phyloP scores from a whole-genome alignment of 768 basidiomycete genomes.

The Kwoniella bestiolae region DNA sequence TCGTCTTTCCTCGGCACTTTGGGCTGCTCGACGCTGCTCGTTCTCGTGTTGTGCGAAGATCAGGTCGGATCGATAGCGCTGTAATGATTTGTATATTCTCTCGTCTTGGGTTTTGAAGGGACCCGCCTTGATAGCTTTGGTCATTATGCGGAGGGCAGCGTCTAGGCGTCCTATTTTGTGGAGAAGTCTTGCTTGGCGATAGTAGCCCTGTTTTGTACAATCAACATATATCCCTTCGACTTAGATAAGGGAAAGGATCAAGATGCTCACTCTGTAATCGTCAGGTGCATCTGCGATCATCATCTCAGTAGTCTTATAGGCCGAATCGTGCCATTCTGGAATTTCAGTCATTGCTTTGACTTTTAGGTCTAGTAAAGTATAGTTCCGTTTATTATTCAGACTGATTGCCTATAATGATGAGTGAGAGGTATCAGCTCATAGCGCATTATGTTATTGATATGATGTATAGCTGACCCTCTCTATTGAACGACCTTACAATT shows the following conservation, averaged over 20 bases:
- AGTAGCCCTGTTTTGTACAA: slow-evolving; percentile 3
- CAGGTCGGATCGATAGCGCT: slow-evolving; percentile 5
- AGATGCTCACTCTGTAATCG: slow-evolving; percentile 14
- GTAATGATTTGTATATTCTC: neutral
- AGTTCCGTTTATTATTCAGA: slow-evolving; percentile 3
- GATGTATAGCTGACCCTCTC: too few species aligned
- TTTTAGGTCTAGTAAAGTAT: slow-evolving; percentile 19
- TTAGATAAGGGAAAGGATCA: neutral
- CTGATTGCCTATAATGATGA: slow-evolving; percentile 16
- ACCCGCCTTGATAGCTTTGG: neutral
- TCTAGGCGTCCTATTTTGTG: neutral
- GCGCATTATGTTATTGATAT: neutral
- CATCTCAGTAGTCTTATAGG: slow-evolving; percentile 16
- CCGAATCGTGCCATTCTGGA: slow-evolving; percentile 11
- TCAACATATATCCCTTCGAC: neutral
- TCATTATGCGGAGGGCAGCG: neutral
- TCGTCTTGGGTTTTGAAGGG: slow-evolving; percentile 6
- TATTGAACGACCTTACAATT: too few species aligned
- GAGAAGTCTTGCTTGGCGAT: slow-evolving; percentile 8
- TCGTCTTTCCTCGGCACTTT: neutral
- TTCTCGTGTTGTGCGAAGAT: slow-evolving; percentile 9
- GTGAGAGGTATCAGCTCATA: neutral
- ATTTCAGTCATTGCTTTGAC: slow-evolving; percentile 20
- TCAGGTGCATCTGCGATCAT: slow-evolving; percentile 17
- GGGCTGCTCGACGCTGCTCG: neutral